Evolutionary conservation across 1,139 yeast species (phyloP).

Genomic region (Suhomyces bokatorum): DNA sequence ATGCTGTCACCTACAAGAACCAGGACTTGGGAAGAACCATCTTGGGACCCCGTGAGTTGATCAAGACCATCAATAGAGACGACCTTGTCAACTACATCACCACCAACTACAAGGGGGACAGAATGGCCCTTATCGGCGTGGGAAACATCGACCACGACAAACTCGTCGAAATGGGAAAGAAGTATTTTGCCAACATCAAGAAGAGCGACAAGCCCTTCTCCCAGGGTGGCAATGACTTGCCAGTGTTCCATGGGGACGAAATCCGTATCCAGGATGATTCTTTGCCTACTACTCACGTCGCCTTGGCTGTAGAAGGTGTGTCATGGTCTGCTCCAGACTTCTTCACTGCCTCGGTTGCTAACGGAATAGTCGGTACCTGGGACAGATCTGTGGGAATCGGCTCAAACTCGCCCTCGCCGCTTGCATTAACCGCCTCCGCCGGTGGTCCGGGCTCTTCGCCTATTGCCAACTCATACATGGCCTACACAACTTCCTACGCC

Average conservation of each 20-base stretch:
- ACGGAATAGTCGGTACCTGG: constrained; percentile 97
- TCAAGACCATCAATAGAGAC: constrained; percentile 70
- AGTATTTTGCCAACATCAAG: constrained; percentile 75
- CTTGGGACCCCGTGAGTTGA: constrained; percentile 89
- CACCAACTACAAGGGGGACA: constrained; percentile 89
- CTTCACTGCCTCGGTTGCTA: constrained; percentile 92
- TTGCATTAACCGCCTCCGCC: constrained; percentile 74
- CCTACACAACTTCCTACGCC: constrained; percentile 94
- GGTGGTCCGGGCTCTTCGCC: constrained; percentile 53
- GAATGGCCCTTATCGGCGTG: constrained; percentile 96
- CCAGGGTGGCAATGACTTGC: constrained; percentile 78
- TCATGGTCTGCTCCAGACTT: constrained; percentile 97
- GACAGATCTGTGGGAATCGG: constrained; percentile 87
- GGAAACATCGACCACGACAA: constrained; percentile 91
- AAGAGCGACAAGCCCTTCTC: constrained; percentile 63
- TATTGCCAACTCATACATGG: constrained; percentile 91
- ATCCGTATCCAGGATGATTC: constrained; percentile 79
- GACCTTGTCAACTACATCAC: constrained; percentile 80
- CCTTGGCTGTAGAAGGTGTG: constrained; percentile 96
- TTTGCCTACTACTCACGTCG: constrained; percentile 87
- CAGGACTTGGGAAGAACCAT: constrained; percentile 98
- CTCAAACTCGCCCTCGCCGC: constrained; percentile 70
- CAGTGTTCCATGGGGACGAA: constrained; percentile 84
- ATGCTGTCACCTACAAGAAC: constrained; percentile 83
- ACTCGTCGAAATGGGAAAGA: constrained; percentile 72